A percentile compares a stretch with the other conserved stretches of the same genome.
Conservation (phyloP, 306 rosid genomes). For the Mimosa pudica region DNA sequence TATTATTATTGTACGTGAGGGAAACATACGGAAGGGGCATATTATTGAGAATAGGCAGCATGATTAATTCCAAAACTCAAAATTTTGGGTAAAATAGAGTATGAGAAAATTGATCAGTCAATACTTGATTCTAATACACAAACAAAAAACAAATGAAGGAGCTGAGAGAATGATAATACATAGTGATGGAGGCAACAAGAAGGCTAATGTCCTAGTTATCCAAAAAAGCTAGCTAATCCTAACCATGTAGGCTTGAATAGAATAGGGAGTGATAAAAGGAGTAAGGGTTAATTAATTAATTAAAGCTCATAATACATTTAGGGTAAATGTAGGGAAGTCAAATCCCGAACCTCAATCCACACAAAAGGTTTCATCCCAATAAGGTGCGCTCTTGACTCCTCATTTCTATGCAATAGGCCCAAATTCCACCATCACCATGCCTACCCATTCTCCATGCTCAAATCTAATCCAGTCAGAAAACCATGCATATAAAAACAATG, state of each 20-base stretch:
- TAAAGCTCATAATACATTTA: constrained; percentile 35
- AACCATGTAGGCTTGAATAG: neutral
- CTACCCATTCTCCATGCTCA: neutral
- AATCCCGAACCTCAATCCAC: constrained; percentile 97
- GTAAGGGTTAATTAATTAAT: constrained; percentile 42
- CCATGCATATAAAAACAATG: too few species aligned
- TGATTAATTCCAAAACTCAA: neutral
- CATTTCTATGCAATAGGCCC: constrained; percentile 38
- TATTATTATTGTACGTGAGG: neutral
- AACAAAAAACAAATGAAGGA: constrained; percentile 11
- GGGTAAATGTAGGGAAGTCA: constrained; percentile 69
- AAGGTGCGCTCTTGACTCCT: constrained; percentile 99
- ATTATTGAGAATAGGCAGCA: neutral
- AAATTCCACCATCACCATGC: constrained; percentile 41
- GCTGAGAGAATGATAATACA: constrained; percentile 10
- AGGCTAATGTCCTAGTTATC: constrained; percentile 40
- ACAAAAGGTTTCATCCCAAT: constrained; percentile 50
- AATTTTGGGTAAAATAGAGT: too few species aligned
- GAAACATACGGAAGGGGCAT: neutral
- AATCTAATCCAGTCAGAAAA: too few species aligned
- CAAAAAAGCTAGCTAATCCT: constrained; percentile 2
- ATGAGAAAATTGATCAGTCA: neutral
- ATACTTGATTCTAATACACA: neutral
- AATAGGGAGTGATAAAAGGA: constrained; percentile 20
- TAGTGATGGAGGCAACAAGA: constrained; percentile 28